phyloP scores from a whole-genome alignment of 495 filamentous ascomycete genomes.

The Tetracladium marchalianum region DNA sequence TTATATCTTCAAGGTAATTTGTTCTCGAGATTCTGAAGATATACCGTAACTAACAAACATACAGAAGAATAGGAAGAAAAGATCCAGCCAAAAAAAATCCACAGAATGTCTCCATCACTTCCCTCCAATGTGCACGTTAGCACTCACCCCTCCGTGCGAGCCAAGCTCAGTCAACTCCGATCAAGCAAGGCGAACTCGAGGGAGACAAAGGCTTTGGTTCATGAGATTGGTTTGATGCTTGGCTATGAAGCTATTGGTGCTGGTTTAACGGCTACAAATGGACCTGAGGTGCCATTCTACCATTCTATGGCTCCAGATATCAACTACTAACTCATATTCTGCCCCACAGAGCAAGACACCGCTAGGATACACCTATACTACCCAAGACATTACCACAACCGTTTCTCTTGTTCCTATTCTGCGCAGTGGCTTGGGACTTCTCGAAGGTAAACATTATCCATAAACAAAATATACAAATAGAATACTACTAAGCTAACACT shows the following conservation, averaged over 20 bases:
- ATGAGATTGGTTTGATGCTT: conserved; percentile 78
- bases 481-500: conserved; percentile 4
- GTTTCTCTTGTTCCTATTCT: conserved; percentile 88
- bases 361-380: conserved; percentile 60
- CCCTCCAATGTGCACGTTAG: conserved; percentile 75
- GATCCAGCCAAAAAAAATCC: too few species aligned
- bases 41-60: too few species aligned
- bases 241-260: conserved; percentile 71
- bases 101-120: conserved; percentile 27
- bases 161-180: conserved; percentile 84
- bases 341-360: conserved; percentile 56
- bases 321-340: not conserved
- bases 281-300: conserved; percentile 29
- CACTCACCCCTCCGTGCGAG: conserved; percentile 71
- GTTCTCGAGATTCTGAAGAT: too few species aligned
- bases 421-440: conserved; percentile 81
- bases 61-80: too few species aligned
- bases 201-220: conserved; percentile 71
- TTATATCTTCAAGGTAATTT: too few species aligned
- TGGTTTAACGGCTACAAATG: conserved; percentile 39
- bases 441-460: conserved; percentile 47
- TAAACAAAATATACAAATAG: not conserved
- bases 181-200: conserved; percentile 56
- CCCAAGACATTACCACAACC: conserved; percentile 46
- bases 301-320: conserved; percentile 2